Conservation (phyloP, 441 rosid species). For the Pelargonium fulgidum region DNA sequence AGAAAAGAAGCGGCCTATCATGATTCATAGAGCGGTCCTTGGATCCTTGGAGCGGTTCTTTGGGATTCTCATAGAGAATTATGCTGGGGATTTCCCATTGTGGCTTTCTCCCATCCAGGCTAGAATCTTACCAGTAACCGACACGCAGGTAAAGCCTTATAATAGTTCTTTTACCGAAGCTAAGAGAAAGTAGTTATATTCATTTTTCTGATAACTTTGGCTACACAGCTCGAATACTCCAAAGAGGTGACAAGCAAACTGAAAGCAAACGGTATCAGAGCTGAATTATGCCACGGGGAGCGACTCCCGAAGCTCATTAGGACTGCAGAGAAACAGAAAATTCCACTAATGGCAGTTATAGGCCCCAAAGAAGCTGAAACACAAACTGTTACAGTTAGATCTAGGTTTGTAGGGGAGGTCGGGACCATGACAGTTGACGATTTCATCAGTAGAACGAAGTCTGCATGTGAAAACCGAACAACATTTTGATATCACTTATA, state of each 20-base stretch:
- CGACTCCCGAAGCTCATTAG: conserved; percentile 87
- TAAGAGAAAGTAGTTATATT: too few relatives aligned
- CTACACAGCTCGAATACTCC: conserved; percentile 58
- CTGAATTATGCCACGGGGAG: conserved; percentile 80
- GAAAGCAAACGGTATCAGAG: conserved; percentile 51
- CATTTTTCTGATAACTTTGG: background rate
- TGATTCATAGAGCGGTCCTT: conserved; percentile 95
- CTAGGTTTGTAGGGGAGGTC: conserved; percentile 72
- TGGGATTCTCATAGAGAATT: conserved; percentile 87
- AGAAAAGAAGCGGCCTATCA: conserved; percentile 76
- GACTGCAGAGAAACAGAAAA: conserved; percentile 81
- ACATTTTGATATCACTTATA: background rate
- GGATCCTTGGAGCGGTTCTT: conserved; percentile 87
- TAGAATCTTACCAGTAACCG: conserved; percentile 79
- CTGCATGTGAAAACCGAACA: conserved; percentile 42
- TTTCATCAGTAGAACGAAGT: conserved; percentile 48
- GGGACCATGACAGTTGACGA: conserved; percentile 63
- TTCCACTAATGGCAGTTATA: conserved; percentile 83
- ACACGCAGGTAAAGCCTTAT: conserved; percentile 51
- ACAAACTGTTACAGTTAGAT: conserved; percentile 60
- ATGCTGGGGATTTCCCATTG: conserved; percentile 86
- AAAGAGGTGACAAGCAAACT: conserved; percentile 47
- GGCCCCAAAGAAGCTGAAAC: conserved; percentile 85
- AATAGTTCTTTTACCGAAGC: background rate
- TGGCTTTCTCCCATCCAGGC: conserved; percentile 93